phyloP scores from a whole-genome alignment of 495 filamentous ascomycete genomes.

The Penicillium odoratum region DNA sequence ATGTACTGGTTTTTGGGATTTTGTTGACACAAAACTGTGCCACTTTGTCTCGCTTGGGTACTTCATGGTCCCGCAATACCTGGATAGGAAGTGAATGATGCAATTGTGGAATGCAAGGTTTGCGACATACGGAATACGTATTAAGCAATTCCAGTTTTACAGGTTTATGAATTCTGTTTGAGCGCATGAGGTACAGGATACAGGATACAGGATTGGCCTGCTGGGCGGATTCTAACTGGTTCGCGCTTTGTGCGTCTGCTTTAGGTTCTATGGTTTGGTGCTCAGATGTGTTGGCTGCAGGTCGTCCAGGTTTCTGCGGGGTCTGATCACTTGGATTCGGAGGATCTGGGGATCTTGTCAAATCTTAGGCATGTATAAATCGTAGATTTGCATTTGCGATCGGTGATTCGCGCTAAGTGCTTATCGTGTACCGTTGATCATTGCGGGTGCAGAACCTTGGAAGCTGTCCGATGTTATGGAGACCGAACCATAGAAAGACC shows the following conservation, averaged over 20 bases:
- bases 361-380: too few relatives aligned
- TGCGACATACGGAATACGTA: neutral
- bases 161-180: too few relatives aligned
- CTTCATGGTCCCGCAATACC: too few relatives aligned
- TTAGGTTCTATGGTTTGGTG: constrained; percentile 6
- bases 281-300: constrained; percentile 3
- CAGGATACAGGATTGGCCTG: neutral
- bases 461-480: neutral
- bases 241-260: neutral
- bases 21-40: neutral
- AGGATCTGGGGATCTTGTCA: neutral
- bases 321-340: neutral
- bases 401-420: neutral
- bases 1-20: neutral
- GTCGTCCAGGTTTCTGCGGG: constrained; percentile 7
- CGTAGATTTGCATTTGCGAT: neutral
- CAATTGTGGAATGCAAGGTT: neutral
- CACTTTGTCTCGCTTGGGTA: neutral
- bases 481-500: neutral
- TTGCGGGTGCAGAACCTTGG: too few relatives aligned
- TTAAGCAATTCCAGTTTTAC: too few relatives aligned
- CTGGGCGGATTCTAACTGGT: neutral
- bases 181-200: neutral
- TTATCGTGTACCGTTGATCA: neutral
- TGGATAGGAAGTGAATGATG: neutral